Evolutionary conservation across 2,329 filamentous ascomycete species (phyloP), one percentile per base, ranked within the genome.

Genomic region (Penicillium oxalicum): DNA sequence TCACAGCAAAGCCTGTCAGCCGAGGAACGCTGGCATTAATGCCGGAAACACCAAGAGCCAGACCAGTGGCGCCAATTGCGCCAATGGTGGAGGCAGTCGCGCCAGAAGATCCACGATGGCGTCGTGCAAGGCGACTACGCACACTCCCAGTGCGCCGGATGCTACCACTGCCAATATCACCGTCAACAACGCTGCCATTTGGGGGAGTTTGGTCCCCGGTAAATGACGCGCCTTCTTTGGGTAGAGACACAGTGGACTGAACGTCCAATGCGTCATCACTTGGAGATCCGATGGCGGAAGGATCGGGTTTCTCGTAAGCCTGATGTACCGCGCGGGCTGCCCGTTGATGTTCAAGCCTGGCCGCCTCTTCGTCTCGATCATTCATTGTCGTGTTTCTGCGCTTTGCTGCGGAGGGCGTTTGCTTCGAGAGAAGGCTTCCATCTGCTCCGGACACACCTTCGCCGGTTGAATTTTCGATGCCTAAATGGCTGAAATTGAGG

Each of bases 1-100:
- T 93, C 55, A 97, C 90, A 43, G 93, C 91, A 66, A 98, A 98
- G 0, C 93, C 93, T 4, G 91, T 95, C 55, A 95, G 77, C 55
- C 91, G 90, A 39, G 88, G 86, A 4, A 81, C 78, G 57, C 78
- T 80, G 12, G 77, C 64, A 50, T 73, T 75, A 35, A 76, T 74
- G 27, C 74, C 74, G 11, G 86, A 80, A 57, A 86, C 81, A 12
- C 81, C 81, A n/a, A 91, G 69, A 4, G 85, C 84, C 33, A 79
- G 75, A 50, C 84, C 84, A 50, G 82, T 85, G n/a, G 84, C 81
- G 45, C 80, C 81, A 57, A 91, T 82, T 6, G 86, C 84, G 46
- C 83, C 86, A 54, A 91, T 83, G 1, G 85, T 85, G 36, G 77
- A 81, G 18, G 77, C 76, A 6, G 84, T 85, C 3, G 83, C 83